These are phyloP conservation scores for Sphaerosporella brunnea DNA, from an alignment of 495 filamentous ascomycete genomes.

Conservation along the genomic window DNA sequence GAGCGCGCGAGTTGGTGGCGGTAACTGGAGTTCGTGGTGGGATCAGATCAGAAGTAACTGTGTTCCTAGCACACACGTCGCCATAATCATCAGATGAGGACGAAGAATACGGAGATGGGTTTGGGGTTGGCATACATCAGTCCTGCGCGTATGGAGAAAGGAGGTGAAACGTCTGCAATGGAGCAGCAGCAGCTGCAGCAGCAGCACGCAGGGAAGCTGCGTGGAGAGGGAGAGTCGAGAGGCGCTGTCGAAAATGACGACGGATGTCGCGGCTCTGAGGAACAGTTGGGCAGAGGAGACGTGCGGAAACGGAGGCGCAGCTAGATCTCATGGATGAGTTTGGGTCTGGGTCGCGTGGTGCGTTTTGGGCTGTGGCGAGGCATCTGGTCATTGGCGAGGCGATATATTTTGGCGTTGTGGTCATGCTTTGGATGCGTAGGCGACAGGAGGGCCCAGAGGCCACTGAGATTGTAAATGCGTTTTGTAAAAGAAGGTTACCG, in stretches of 20 bases:
- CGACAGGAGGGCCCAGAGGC: constrained; percentile 62
- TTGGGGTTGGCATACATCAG: constrained; percentile 22
- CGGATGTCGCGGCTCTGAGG: constrained; percentile 81
- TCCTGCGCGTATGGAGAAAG: constrained; percentile 15
- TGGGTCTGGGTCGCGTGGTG: constrained; percentile 56
- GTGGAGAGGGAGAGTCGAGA: constrained; percentile 74
- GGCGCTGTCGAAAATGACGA: constrained; percentile 73
- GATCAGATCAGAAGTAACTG: constrained; percentile 91
- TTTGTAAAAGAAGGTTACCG: constrained; percentile 41
- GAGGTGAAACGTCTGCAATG: background rate
- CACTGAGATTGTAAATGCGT: constrained; percentile 43
- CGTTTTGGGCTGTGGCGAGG: constrained; percentile 49
- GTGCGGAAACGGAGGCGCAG: constrained; percentile 35
- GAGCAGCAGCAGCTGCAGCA: too few species aligned
- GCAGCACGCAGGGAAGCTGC: too few species aligned
- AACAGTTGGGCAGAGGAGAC: constrained; percentile 64
- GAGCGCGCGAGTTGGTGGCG: constrained; percentile 71
- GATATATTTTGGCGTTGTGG: constrained; percentile 47
- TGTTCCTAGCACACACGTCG: constrained; percentile 35
- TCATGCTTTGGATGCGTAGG: constrained; percentile 63
- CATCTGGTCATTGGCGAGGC: constrained; percentile 56
- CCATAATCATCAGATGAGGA: constrained; percentile 26
- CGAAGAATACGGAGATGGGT: constrained; percentile 27
- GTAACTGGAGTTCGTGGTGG: constrained; percentile 98
- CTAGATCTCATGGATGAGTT: constrained; percentile 31